These are phyloP conservation scores for Eremochloa ophiuroides DNA, from an alignment of 176 grass and related monocot species.

Conservation along the genomic window DNA sequence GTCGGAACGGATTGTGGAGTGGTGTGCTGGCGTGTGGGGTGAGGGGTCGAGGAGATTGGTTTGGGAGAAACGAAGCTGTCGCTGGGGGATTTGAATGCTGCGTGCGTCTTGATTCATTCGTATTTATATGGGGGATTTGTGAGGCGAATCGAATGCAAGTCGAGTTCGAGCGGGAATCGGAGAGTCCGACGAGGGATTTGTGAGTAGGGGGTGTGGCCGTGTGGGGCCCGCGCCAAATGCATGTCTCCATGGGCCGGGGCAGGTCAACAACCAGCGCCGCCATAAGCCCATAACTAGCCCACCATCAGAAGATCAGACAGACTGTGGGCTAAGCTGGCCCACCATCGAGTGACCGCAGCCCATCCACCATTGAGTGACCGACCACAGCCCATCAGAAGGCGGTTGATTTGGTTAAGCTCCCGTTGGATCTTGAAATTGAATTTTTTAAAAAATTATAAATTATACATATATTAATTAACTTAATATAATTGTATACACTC, in stretches of 20 bases:
- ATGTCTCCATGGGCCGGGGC: not conserved
- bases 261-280: not conserved
- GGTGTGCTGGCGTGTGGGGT: not conserved
- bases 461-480: too few species aligned
- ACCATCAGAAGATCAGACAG: not conserved
- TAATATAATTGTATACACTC: too few species aligned
- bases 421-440: too few species aligned
- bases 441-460: too few species aligned
- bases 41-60: not conserved
- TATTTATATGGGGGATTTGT: not conserved
- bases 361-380: too few species aligned
- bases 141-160: not conserved
- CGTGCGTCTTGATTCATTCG: not conserved
- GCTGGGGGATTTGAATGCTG: not conserved
- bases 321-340: not conserved
- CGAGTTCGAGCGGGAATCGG: not conserved
- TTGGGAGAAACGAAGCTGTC: not conserved
- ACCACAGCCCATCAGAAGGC: too few species aligned
- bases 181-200: not conserved
- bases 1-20: not conserved
- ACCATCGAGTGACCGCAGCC: not conserved
- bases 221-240: too few species aligned
- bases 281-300: not conserved
- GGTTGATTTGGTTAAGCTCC: too few species aligned
- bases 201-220: too few species aligned